These are phyloP conservation scores for Cotoneaster glaucophyllus DNA, from an alignment of 306 rosid genomes.

Conservation along the genomic window DNA sequence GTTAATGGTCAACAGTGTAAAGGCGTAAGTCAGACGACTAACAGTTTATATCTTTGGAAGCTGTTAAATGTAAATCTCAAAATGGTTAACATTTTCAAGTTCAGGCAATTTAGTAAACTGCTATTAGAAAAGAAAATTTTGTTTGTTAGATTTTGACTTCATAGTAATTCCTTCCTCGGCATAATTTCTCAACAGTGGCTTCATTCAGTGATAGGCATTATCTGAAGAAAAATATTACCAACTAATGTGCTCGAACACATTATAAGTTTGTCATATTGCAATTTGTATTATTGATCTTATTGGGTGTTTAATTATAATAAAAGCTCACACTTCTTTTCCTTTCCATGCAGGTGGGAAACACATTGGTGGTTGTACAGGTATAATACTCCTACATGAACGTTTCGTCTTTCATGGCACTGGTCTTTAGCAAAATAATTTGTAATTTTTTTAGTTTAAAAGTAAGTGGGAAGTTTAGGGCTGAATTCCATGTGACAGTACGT, in stretches of 20 bases:
- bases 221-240: not conserved
- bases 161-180: not conserved
- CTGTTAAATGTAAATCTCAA: not conserved
- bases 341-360: conserved; percentile 76
- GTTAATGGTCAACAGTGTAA: not conserved
- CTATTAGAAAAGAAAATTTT: not conserved
- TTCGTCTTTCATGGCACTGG: not conserved
- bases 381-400: not conserved
- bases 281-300: not conserved
- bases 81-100: not conserved
- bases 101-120: not conserved
- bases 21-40: not conserved
- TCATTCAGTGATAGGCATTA: not conserved
- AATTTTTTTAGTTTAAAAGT: not conserved
- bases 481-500: not conserved
- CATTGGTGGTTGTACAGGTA: conserved; percentile 97
- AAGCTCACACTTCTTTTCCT: conserved; percentile 14
- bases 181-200: not conserved
- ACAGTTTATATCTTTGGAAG: not conserved
- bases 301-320: conserved; percentile 7
- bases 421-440: not conserved
- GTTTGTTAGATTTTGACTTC: not conserved
- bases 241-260: not conserved
- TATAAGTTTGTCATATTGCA: not conserved
- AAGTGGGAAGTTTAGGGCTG: not conserved